phyloP scores from a whole-genome alignment of 305 asterid species.

The Fraxinus angustifolia region DNA sequence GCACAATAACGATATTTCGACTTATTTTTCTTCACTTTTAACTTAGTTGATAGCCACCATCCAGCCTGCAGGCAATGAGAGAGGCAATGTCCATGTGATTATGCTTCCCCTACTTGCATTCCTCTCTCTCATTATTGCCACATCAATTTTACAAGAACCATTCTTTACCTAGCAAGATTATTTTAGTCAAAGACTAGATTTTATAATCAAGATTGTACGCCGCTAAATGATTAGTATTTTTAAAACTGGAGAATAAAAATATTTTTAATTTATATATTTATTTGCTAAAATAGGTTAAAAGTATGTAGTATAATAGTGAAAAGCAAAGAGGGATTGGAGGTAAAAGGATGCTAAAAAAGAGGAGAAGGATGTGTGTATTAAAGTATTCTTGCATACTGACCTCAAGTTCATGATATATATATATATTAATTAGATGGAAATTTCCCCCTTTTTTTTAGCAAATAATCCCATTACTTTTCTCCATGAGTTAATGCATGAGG shows the following conservation, averaged over 20 bases:
- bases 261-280: not conserved
- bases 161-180: conserved; percentile 28
- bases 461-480: conserved; percentile 29
- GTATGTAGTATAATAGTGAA: not conserved
- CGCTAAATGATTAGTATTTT: conserved; percentile 24
- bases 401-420: conserved; percentile 28
- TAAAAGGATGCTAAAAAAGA: conserved; percentile 8
- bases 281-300: not conserved
- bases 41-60: conserved; percentile 25
- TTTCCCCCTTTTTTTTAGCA: conserved; percentile 23
- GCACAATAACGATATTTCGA: not conserved
- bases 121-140: conserved; percentile 56
- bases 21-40: not conserved
- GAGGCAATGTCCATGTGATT: conserved; percentile 66
- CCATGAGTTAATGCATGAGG: conserved; percentile 41
- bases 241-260: not conserved
- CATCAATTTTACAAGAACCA: conserved; percentile 25
- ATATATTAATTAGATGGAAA: not conserved
- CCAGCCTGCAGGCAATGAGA: conserved; percentile 53
- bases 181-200: conserved; percentile 30
- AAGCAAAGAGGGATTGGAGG: not conserved
- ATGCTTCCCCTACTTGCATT: conserved; percentile 50
- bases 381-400: conserved; percentile 22
- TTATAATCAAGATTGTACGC: conserved; percentile 30
- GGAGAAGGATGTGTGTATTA: conserved; percentile 21